These are phyloP conservation scores for Cornus suecica DNA, from an alignment of 148 eudicot genomes.

Conservation along the genomic window DNA sequence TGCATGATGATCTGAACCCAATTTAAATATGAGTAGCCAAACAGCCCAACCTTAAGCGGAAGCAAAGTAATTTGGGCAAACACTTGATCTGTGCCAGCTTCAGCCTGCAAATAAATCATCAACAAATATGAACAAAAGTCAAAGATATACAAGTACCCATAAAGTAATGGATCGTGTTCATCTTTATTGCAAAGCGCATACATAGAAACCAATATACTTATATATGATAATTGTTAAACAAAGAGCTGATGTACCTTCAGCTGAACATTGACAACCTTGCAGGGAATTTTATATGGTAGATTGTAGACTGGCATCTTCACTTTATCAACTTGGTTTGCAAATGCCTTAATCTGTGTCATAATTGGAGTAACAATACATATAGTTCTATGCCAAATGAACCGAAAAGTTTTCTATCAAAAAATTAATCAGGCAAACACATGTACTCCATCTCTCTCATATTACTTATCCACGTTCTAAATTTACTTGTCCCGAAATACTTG, in stretches of 20 bases:
- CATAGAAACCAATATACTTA: too few species aligned
- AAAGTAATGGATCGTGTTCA: not conserved
- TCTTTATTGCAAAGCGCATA: not conserved
- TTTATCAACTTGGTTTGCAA: constrained; percentile 1
- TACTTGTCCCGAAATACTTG: too few species aligned
- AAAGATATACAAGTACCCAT: not conserved
- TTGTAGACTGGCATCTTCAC: constrained; percentile 12
- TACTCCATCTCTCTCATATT: too few species aligned
- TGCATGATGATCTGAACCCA: not conserved
- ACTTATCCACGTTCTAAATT: too few species aligned
- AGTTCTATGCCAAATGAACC: not conserved
- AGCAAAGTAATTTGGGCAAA: constrained; percentile 23
- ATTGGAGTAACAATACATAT: not conserved
- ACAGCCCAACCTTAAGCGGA: constrained; percentile 9
- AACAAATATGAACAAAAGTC: not conserved
- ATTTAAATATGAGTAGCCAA: not conserved
- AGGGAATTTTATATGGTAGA: constrained; percentile 16
- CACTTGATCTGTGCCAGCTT: constrained; percentile 18
- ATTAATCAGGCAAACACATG: not conserved
- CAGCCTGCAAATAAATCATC: constrained; percentile 16
- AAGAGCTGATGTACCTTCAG: constrained; percentile 10
- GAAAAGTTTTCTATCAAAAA: not conserved
- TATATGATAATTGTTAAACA: not conserved
- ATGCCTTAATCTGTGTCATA: constrained; percentile 17
- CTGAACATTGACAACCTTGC: constrained; percentile 15